phyloP scores from a whole-genome alignment of 805 yeast species.

The Debaryomyces hansenii region DNA sequence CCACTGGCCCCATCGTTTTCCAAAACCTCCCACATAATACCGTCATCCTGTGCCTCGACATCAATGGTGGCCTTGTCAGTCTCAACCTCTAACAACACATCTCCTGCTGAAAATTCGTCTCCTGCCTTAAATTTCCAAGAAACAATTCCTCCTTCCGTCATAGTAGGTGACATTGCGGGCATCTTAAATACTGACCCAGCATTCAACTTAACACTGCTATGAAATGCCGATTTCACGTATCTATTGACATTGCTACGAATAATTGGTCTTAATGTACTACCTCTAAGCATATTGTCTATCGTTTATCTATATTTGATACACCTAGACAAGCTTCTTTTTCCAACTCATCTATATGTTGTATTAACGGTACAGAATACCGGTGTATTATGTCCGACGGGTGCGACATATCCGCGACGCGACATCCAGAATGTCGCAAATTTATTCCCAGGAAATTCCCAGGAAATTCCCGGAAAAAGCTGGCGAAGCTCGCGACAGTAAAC shows the following conservation, averaged over 20 bases:
- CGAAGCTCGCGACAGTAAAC: background rate
- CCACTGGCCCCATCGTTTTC: slow-evolving; percentile 74
- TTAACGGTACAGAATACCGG: background rate
- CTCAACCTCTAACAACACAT: slow-evolving; percentile 77
- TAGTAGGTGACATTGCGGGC: slow-evolving; percentile 99
- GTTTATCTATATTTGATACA: background rate
- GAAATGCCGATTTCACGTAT: slow-evolving; percentile 1
- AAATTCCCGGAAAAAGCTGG: background rate
- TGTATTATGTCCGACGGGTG: slow-evolving; percentile 2
- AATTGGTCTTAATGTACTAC: slow-evolving; percentile 2
- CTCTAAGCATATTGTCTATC: slow-evolving; percentile 5
- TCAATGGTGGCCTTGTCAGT: slow-evolving; percentile 84
- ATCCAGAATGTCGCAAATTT: background rate
- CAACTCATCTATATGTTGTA: too few species aligned
- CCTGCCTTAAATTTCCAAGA: slow-evolving; percentile 80
- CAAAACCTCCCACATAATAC: slow-evolving; percentile 75
- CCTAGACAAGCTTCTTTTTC: background rate
- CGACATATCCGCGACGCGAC: slow-evolving; percentile 2
- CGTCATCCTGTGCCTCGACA: slow-evolving; percentile 91
- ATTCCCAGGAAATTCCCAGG: too few species aligned
- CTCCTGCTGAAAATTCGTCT: slow-evolving; percentile 77
- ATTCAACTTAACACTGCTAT: slow-evolving; percentile 1
- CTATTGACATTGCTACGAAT: background rate
- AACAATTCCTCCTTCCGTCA: slow-evolving; percentile 93
- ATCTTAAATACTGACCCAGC: slow-evolving; percentile 63